phyloP scores from a whole-genome alignment of 208 protist genomes.

The Polymyxa betae region DNA sequence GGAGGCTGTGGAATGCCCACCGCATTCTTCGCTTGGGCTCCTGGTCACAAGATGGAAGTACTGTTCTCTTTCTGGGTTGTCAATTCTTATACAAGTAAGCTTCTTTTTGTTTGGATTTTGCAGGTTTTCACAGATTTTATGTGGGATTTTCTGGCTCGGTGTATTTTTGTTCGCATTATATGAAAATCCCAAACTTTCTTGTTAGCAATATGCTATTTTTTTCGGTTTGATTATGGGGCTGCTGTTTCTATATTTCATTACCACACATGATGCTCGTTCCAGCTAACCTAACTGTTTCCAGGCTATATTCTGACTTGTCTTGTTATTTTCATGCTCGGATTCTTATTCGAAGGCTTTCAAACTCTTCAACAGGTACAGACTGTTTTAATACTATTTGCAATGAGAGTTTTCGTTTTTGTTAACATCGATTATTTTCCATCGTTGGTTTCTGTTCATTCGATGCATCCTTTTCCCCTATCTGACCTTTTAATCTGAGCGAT shows the following conservation, averaged over 20 bases:
- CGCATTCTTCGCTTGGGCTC: background rate
- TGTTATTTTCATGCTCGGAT: slow-evolving; percentile 12
- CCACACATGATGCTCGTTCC: background rate
- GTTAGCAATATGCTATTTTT: too few species aligned
- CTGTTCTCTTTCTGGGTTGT: slow-evolving; percentile 32
- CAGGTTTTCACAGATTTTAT: too few species aligned
- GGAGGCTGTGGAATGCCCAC: background rate
- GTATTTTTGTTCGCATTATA: too few species aligned
- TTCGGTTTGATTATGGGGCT: too few species aligned
- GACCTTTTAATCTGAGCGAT: background rate
- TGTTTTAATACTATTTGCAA: background rate
- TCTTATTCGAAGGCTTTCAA: slow-evolving; percentile 34
- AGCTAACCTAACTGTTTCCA: background rate
- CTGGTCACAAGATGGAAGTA: background rate
- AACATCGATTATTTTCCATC: too few species aligned
- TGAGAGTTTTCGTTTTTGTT: background rate
- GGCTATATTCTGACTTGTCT: background rate
- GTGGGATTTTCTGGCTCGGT: too few species aligned
- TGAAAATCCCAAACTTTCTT: too few species aligned
- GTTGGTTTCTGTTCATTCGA: background rate
- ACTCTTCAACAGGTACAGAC: background rate
- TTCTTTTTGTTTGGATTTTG: too few species aligned
- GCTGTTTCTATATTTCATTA: slow-evolving; percentile 1
- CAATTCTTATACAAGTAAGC: background rate
- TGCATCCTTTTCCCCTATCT: background rate